Evolutionary conservation across 345 rosid genomes (phyloP).

Genomic region (Acer yangbiense): DNA sequence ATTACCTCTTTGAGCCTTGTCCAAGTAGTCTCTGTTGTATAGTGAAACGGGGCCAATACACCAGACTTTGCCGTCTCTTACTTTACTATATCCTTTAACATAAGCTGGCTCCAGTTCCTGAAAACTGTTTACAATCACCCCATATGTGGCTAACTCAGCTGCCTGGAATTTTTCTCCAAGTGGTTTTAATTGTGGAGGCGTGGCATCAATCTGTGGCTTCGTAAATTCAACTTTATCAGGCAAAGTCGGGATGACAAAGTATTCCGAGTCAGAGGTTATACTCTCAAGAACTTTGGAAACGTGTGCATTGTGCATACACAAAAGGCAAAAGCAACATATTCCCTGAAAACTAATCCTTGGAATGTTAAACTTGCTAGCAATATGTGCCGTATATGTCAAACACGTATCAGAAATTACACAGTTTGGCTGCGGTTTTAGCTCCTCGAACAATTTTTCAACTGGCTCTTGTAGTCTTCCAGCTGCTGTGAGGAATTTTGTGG

Average conservation of each 20-base stretch:
- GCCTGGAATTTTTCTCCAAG: slow-evolving; percentile 20
- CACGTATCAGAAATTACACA: slow-evolving; percentile 44
- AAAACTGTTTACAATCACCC: slow-evolving; percentile 40
- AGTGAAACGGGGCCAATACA: slow-evolving; percentile 39
- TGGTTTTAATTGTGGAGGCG: slow-evolving; percentile 14
- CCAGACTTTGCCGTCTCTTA: slow-evolving; percentile 22
- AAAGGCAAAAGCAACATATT: slow-evolving; percentile 30
- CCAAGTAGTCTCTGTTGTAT: slow-evolving; percentile 17
- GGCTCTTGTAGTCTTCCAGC: slow-evolving; percentile 5
- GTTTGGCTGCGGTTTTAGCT: slow-evolving; percentile 22
- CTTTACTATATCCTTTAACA: slow-evolving; percentile 24
- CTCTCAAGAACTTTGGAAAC: neutral
- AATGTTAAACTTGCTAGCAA: slow-evolving; percentile 29
- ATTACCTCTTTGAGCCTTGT: slow-evolving; percentile 33
- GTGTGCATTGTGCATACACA: slow-evolving; percentile 26
- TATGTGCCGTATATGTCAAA: slow-evolving; percentile 30
- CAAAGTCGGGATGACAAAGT: slow-evolving; percentile 28
- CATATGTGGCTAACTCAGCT: slow-evolving; percentile 34
- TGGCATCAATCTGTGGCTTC: slow-evolving; percentile 19
- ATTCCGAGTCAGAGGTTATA: slow-evolving; percentile 1
- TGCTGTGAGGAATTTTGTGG: neutral
- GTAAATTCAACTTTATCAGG: slow-evolving; percentile 34
- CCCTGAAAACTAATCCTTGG: slow-evolving; percentile 43
- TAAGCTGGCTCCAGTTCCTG: slow-evolving; percentile 36
- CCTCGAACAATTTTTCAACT: slow-evolving; percentile 10